These are phyloP conservation scores for Myriangium duriaei DNA, from an alignment of 2,329 filamentous ascomycete species.

Conservation along the genomic window DNA sequence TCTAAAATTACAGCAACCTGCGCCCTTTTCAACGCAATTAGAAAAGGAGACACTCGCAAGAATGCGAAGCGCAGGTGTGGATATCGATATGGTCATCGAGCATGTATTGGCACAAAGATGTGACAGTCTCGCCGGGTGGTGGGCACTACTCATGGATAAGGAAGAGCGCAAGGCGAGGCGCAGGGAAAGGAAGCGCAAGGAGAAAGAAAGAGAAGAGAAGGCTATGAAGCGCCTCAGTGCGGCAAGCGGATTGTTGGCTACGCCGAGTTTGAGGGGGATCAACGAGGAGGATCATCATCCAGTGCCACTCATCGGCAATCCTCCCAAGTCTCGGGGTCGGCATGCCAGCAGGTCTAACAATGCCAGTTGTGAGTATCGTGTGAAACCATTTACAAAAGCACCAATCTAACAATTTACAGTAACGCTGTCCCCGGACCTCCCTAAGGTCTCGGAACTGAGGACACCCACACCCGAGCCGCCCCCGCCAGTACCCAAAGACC, in stretches of 20 bases:
- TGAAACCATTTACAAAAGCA: background rate
- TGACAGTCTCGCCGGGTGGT: slow-evolving; percentile 88
- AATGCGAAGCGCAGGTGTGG: slow-evolving; percentile 86
- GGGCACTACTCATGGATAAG: slow-evolving; percentile 87
- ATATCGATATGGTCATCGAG: slow-evolving; percentile 89
- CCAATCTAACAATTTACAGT: slow-evolving; percentile 14
- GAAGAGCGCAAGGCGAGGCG: slow-evolving; percentile 76
- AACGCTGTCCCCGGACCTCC: slow-evolving; percentile 59
- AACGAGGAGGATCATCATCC: slow-evolving; percentile 54
- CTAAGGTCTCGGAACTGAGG: slow-evolving; percentile 58
- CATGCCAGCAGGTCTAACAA: slow-evolving; percentile 52
- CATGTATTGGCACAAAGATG: slow-evolving; percentile 84
- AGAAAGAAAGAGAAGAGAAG: slow-evolving; percentile 70
- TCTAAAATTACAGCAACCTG: slow-evolving; percentile 64
- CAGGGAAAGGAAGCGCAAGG: slow-evolving; percentile 69
- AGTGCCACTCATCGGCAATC: slow-evolving; percentile 34
- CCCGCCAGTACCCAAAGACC: slow-evolving; percentile 67
- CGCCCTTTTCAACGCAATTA: slow-evolving; percentile 71
- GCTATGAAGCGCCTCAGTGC: slow-evolving; percentile 73
- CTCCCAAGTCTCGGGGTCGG: slow-evolving; percentile 61
- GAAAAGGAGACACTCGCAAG: slow-evolving; percentile 86
- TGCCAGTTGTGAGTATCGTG: slow-evolving; percentile 13
- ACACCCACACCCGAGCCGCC: slow-evolving; percentile 40
- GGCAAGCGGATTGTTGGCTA: slow-evolving; percentile 73
- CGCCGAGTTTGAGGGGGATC: slow-evolving; percentile 58